Base-by-base conservation (phyloP, 768 basidiomycete genomes). In the Phaeotremella skinneri region DNA sequence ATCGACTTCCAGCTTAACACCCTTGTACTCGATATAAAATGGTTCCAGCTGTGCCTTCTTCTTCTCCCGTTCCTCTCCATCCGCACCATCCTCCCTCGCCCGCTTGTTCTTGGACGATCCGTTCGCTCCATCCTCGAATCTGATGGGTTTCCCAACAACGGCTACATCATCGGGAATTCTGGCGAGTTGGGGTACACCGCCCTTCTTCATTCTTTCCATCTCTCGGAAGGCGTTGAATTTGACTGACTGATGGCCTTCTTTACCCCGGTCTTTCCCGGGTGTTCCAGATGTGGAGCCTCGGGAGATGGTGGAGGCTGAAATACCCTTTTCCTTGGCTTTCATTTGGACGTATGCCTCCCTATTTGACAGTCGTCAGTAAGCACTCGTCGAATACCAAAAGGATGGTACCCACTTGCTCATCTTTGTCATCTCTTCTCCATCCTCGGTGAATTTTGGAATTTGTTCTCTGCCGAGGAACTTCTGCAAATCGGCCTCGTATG, bases 301-400 rank as follows among this genome's bases (percentile, higher is more conserved):
- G 39, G 34, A 43, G 49, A 61, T 72, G 63, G 57, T 58, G 16
- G 34, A 25, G 16, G 73, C 57, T 55, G 74, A 74, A 45, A 96
- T 82, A 9, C 90, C 91, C 78, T 96, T 92, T 79, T 94, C 90
- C 76, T 90, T 87, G 77, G 92, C 88, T 79, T 96, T 97, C 91
- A 92, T 92, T 64, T 90, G 85, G 68, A 91, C 91, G 76, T 96
- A 96, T 6, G 81, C 88, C 63, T 85, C 86, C 71, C 89, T 91
- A 49, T 20, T 20, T 17, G 49, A 52, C 41, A 17, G 34, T 58
- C 53, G 52, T 49, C 41, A 25, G 30, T 4, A 20, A 31, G 17
- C 31, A 30, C 14, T 9, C 3, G 32, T 31, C 11, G 17, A 32
- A 21, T 3, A 11, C 2, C 42, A 55, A 14, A 29, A 1, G 34